Percentiles rank a stretch among this genome's conserved stretches.
phyloP scores from a whole-genome alignment of 1,139 yeast genomes.

The Eremothecium sinecaudum region DNA sequence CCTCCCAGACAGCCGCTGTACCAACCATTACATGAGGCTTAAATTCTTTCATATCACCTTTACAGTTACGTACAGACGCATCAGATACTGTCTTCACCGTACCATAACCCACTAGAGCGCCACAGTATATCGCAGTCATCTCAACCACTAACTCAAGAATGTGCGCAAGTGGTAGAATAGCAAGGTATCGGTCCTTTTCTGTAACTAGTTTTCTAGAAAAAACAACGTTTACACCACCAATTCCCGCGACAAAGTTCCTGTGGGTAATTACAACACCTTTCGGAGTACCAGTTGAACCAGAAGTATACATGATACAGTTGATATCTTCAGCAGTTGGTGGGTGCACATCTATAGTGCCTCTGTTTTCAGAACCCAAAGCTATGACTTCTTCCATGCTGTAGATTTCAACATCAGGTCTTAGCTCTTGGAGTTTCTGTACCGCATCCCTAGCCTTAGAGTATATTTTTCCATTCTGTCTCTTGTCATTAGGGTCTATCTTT shows the following conservation, averaged over 20 bases:
- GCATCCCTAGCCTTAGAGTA: constrained; percentile 51
- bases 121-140: constrained; percentile 76
- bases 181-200: constrained; percentile 60
- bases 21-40: constrained; percentile 95
- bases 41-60: constrained; percentile 80
- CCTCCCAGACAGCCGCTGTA: constrained; percentile 98
- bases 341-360: constrained; percentile 28
- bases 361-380: constrained; percentile 48
- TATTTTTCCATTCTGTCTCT: constrained; percentile 51
- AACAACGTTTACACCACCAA: constrained; percentile 68
- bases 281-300: constrained; percentile 97
- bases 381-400: constrained; percentile 57
- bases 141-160: constrained; percentile 90
- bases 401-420: constrained; percentile 70
- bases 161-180: constrained; percentile 92
- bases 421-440: constrained; percentile 45
- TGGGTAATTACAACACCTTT: constrained; percentile 90
- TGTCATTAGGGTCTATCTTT: constrained; percentile 49
- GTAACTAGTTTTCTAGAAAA: constrained; percentile 47
- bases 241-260: constrained; percentile 67
- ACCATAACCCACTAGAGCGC: constrained; percentile 82
- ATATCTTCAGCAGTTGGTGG: constrained; percentile 66
- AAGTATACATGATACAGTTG: constrained; percentile 94
- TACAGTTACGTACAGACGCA: constrained; percentile 69
- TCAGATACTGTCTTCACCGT: constrained; percentile 86